Base-by-base conservation (phyloP, 345 rosid species). In the Eucalyptus shirleyi region DNA sequence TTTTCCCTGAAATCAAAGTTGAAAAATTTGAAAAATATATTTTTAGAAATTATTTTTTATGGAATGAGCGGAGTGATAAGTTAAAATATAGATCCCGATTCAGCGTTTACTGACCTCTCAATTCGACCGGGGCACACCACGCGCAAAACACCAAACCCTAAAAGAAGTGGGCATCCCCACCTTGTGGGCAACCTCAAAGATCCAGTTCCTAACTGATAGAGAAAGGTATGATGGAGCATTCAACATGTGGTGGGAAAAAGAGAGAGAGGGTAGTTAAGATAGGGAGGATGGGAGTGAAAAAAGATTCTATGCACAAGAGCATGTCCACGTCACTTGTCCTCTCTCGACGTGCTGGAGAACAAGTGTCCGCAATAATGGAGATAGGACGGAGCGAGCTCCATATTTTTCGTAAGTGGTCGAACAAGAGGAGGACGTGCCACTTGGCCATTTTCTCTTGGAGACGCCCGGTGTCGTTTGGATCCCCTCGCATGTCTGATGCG, bases 1-100 rank as follows among this genome's bases (percentile, higher is more conserved):
- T 19, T 53, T 53, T 53, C 1, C 10, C 0, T 4, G 0, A 53
- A 8, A 53, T 8, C 0, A 53, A 53, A 23, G 11, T 53, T 8
- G 11, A 53, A 53, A 53, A 53, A 8, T 53, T 53, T 9, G 4
- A 21, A 53, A 53, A 19, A 53, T 19, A 3, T 53, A 19, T 53
- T 19, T 53, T 8, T 2, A 19, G 21, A 53, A 53, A 21, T 53
- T 2, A 53, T 53, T 21, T 53, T 53, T 53, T 53, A 53, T 53
- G 11, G 24, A 53, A 53, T 9, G 5, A 21, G 26, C 5, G 11
- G 59, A 53, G 26, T 53, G 26, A 21, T 53, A 56, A 23, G 13
- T 56, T 56, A 56, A 56, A 56, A 56, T 24, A 9, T 10, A 12
- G 42, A 10, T 42, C 28, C 23, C 7, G 15, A 37, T 21, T 40